Evolutionary conservation across 371 early-diverging fungal species (phyloP).

Genomic region (Syncephalastrum racemosum): DNA sequence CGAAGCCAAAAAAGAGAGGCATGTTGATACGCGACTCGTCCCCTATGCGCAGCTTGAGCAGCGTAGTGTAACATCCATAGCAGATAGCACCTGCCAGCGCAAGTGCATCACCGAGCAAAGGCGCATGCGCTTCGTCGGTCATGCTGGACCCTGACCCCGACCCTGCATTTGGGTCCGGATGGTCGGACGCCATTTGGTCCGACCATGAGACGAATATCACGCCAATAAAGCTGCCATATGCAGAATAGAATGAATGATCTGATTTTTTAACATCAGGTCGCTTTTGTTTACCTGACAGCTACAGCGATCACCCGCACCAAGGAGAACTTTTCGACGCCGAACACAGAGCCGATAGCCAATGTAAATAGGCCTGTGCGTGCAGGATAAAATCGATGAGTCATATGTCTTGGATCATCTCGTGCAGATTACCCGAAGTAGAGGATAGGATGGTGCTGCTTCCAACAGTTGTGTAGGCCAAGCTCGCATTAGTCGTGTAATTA

Average conservation of each 20-base stretch:
- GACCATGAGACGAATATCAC: slow-evolving; percentile 58
- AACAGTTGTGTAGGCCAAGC: slow-evolving; percentile 79
- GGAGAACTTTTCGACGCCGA: slow-evolving; percentile 64
- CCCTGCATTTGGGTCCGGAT: neutral
- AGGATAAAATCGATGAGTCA: neutral
- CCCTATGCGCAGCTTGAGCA: slow-evolving; percentile 68
- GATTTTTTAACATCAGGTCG: neutral
- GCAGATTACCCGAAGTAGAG: slow-evolving; percentile 64
- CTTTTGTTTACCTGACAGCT: slow-evolving; percentile 36
- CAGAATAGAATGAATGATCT: neutral
- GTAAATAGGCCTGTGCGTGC: slow-evolving; percentile 64
- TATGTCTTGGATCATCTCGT: neutral
- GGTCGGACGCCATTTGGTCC: slow-evolving; percentile 22
- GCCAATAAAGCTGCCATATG: slow-evolving; percentile 48
- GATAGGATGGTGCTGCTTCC: slow-evolving; percentile 79
- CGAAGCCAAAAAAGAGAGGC: slow-evolving; percentile 81
- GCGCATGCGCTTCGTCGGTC: slow-evolving; percentile 3
- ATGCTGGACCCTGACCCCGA: no score
- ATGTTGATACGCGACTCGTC: slow-evolving; percentile 74
- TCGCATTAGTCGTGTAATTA: slow-evolving; percentile 75
- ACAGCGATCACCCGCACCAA: slow-evolving; percentile 60
- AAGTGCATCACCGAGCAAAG: slow-evolving; percentile 68
- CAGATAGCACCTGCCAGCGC: slow-evolving; percentile 74
- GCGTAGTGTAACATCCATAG: slow-evolving; percentile 78
- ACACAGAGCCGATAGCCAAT: slow-evolving; percentile 66